These are phyloP conservation scores for Heracleum sosnowskyi DNA, from an alignment of 129 eudicot species.

Conservation along the genomic window DNA sequence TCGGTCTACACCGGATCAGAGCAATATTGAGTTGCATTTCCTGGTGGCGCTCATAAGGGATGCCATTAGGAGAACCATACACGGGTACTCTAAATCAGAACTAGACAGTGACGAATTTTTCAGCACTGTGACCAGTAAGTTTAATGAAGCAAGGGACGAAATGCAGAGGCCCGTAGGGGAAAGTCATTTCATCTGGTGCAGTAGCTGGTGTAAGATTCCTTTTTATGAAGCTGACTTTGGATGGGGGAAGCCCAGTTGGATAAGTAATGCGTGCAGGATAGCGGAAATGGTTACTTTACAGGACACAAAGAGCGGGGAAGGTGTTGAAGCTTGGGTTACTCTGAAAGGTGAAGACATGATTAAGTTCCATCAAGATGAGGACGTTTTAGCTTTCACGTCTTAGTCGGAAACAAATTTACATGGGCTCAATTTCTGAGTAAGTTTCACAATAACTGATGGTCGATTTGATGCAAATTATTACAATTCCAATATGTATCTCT, in stretches of 20 bases:
- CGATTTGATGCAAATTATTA: too few species aligned
- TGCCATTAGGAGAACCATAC: background rate
- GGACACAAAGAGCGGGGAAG: background rate
- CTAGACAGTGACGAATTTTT: background rate
- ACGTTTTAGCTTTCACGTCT: background rate
- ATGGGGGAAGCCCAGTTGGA: conserved; percentile 24
- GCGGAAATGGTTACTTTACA: background rate
- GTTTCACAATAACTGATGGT: too few species aligned
- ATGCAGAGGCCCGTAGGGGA: background rate
- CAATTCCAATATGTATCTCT: too few species aligned
- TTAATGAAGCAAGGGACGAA: background rate
- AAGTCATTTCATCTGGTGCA: background rate
- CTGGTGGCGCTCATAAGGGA: conserved; percentile 5
- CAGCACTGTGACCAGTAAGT: background rate
- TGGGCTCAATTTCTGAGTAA: background rate
- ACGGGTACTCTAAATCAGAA: background rate
- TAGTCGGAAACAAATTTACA: background rate
- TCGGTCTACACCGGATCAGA: background rate
- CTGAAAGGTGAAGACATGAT: background rate
- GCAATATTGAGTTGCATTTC: background rate
- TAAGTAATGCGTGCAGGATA: background rate
- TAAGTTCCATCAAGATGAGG: background rate
- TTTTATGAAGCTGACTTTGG: conserved; percentile 14
- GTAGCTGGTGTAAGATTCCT: conserved; percentile 15
- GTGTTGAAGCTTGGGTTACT: too few species aligned